A percentile compares a stretch with the other conserved stretches of the same genome.
Evolutionary conservation across 164 flowering plant species (phyloP).

Genomic region (Tinospora cordifolia): DNA sequence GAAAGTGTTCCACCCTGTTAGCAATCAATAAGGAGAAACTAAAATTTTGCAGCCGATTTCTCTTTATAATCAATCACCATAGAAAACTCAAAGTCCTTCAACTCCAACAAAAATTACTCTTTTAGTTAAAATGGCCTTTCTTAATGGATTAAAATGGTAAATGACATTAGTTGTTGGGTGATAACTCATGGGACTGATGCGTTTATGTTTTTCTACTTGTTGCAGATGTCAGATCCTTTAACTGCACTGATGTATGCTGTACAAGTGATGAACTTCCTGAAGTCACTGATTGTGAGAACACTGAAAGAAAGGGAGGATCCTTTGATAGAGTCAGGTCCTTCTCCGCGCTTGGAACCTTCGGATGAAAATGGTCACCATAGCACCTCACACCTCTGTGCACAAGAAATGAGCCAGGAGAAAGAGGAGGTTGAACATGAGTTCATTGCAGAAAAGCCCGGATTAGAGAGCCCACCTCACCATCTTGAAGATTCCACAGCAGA

Average conservation of each 20-base stretch:
- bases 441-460: conserved; percentile 23
- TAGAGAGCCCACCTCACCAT: conserved; percentile 21
- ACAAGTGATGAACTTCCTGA: conserved; percentile 87
- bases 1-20: too few relatives aligned
- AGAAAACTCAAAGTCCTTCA: too few relatives aligned
- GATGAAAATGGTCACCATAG: conserved; percentile 49
- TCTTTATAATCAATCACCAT: too few relatives aligned
- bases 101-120: too few relatives aligned
- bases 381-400: conserved; percentile 32
- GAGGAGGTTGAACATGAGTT: conserved; percentile 31
- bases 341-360: conserved; percentile 36
- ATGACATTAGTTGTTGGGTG: too few relatives aligned
- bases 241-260: conserved; percentile 87
- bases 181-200: conserved; percentile 6
- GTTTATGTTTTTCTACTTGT: conserved; percentile 35
- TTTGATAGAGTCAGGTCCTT: conserved; percentile 28
- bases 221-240: conserved; percentile 87
- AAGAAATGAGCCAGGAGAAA: conserved; percentile 12
- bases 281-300: conserved; percentile 52
- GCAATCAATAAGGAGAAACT: too few relatives aligned
- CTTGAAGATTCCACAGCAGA: conserved; percentile 14
- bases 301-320: conserved; percentile 55
- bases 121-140: too few relatives aligned
- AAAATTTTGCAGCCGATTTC: too few relatives aligned
- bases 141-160: too few relatives aligned